Conservation (phyloP, 208 protist genomes). For the Acanthamoeba healyi region DNA sequence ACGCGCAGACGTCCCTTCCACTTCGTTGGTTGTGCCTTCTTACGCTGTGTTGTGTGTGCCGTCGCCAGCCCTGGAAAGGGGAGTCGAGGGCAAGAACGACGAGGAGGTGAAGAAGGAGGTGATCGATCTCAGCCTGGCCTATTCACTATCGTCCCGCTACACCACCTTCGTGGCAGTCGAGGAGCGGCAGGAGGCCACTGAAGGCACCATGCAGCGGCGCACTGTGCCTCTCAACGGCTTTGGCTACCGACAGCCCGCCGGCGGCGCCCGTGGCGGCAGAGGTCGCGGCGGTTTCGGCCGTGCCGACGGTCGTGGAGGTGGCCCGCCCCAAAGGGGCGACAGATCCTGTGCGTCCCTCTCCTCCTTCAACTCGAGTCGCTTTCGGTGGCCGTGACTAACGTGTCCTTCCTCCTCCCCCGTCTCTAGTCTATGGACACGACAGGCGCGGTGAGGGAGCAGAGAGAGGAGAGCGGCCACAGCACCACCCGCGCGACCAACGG, state of each 20-base stretch:
- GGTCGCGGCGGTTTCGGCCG: neutral
- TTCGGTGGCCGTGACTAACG: too few relatives aligned
- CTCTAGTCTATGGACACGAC: neutral
- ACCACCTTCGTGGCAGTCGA: slow-evolving; percentile 37
- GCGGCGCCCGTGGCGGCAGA: neutral
- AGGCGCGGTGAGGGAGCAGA: neutral
- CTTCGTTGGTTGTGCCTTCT: neutral
- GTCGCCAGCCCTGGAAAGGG: neutral
- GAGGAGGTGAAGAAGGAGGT: neutral
- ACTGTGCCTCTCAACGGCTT: slow-evolving; percentile 19
- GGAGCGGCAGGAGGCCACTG: neutral
- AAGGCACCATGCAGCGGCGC: slow-evolving; percentile 6
- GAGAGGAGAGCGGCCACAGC: neutral
- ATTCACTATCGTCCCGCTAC: neutral
- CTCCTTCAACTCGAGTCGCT: neutral
- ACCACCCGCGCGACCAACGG: too few relatives aligned
- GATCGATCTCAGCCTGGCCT: neutral
- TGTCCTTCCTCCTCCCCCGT: too few relatives aligned
- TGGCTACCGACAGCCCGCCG: neutral
- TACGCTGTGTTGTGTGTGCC: too few relatives aligned
- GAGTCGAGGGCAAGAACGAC: neutral
- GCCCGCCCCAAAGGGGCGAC: neutral
- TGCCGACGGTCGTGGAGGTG: too few relatives aligned
- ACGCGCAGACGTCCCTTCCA: too few relatives aligned
- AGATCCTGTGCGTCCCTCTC: neutral